Evolutionary conservation across 2,329 filamentous ascomycete species (phyloP), one percentile per base, ranked within the genome.

Genomic region (Pseudocercospora vitis): DNA sequence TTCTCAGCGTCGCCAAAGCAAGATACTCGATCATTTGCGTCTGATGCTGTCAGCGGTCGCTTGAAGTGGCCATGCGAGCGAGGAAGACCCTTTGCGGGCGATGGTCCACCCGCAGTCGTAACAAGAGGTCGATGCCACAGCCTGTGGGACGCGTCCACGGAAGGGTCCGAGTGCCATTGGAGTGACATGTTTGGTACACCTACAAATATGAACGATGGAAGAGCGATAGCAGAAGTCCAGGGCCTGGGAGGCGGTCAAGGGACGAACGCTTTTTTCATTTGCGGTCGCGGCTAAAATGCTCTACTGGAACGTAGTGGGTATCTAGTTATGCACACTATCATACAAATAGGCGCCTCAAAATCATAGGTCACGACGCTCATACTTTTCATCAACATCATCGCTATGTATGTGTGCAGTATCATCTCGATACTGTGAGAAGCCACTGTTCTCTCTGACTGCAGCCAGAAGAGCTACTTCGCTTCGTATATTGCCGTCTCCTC

Each of bases 371-470:
- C 52, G 31, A 21, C 19, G 26, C 50, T 42, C 52, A 40, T 55
- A 44, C 42, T 28, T 35, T 21, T 55, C 52, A 51, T 55, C 48
- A 51, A 48, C 32, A 31, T 55, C 52, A 40, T 51, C 40, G 32
- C 50, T 48, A 52, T 52, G 50, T 50, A 46, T 32, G 42, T 33
- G 35, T 40, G 35, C 19, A 16, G 35, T 40, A 14, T 40, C 35
- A 18, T 47, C 6, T 21, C 18, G 8, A 9, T 19, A 31, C 29
- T 42, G 39, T 47, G 42, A 33, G 32, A 44, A 23, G 19, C 19
- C 37, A 7, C 48, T 46, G n/a, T 18, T 26, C 23, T 40, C 28
- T 51, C 46, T 4, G 24, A 42, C 9, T 12, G 21, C 19, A 6
- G 37, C 21, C 12, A 42, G 8, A 42, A 42, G 37, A 2, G 37